These are phyloP conservation scores for Geotrichum histeridarum DNA, from an alignment of 1,139 yeast species.

Conservation along the genomic window DNA sequence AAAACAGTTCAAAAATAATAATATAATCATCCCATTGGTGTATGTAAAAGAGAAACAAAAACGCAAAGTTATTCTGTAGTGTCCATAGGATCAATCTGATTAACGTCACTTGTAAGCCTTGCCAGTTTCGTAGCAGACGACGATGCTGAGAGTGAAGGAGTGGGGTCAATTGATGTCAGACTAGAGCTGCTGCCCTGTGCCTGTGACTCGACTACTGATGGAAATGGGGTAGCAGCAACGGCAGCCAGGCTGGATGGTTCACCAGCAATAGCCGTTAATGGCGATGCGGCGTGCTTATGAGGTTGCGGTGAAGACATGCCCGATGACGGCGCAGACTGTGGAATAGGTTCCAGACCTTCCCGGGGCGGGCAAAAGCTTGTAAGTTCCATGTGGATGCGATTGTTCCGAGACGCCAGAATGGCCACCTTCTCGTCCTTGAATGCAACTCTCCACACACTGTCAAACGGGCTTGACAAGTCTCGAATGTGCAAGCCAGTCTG, in stretches of 20 bases:
- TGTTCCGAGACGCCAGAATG: slow-evolving; percentile 38
- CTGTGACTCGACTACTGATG: too few relatives aligned
- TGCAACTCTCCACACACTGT: slow-evolving; percentile 43
- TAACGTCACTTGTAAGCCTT: neutral
- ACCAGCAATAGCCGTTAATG: neutral
- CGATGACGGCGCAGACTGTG: slow-evolving; percentile 2
- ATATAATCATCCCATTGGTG: neutral
- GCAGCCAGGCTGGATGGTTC: too few relatives aligned
- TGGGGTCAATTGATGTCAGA: neutral
- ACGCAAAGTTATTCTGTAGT: neutral
- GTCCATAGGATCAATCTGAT: slow-evolving; percentile 14
- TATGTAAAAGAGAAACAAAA: neutral
- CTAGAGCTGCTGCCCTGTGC: too few relatives aligned
- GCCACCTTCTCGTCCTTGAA: slow-evolving; percentile 41
- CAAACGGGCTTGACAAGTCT: slow-evolving; percentile 37
- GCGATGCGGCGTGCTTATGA: neutral
- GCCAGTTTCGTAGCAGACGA: neutral
- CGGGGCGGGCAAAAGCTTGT: slow-evolving; percentile 33
- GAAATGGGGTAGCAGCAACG: too few relatives aligned
- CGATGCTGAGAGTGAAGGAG: slow-evolving; percentile 1
- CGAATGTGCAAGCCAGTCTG: slow-evolving; percentile 55
- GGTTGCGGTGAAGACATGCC: slow-evolving; percentile 4
- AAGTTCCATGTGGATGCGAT: slow-evolving; percentile 39
- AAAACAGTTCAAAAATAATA: neutral
- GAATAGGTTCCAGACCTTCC: slow-evolving; percentile 20